A percentile compares a stretch with the other conserved stretches of the same genome.
These are phyloP conservation scores for Prototheca wickerhamii DNA, from an alignment of 163 green algal genomes.

Conservation along the genomic window DNA sequence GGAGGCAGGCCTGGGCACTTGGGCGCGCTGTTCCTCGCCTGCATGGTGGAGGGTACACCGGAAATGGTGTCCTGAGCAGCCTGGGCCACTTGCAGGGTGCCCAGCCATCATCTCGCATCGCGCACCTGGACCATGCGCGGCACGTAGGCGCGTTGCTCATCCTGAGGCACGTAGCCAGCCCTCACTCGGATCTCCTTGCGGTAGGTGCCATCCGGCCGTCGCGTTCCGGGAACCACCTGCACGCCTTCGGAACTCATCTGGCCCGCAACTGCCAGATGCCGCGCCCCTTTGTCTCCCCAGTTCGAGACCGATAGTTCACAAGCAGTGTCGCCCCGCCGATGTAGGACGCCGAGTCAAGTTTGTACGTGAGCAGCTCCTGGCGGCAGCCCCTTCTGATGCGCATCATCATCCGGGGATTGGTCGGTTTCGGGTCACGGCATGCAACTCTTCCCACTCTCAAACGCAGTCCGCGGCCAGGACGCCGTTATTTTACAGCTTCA, in stretches of 20 bases:
- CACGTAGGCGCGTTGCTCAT: constrained; percentile 77
- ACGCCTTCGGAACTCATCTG: constrained; percentile 25
- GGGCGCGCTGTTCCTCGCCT: constrained; percentile 36
- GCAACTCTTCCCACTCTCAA: no score
- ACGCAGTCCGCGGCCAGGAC: no score
- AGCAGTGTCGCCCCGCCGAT: no score
- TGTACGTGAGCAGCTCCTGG: no score
- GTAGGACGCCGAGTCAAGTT: no score
- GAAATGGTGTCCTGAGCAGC: not conserved
- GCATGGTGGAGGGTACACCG: constrained; percentile 3
- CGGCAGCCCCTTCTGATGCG: no score
- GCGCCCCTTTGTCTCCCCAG: not conserved
- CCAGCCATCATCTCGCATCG: not conserved
- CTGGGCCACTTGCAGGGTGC: not conserved
- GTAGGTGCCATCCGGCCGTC: constrained; percentile 67
- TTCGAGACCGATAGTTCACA: no score
- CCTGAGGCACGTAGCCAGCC: constrained; percentile 80
- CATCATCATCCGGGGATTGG: no score
- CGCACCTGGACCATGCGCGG: constrained; percentile 45
- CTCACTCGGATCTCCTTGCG: constrained; percentile 72
- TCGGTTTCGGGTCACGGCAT: no score
- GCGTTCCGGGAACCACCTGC: constrained; percentile 41
- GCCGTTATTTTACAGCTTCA: no score
- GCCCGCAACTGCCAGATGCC: not conserved
- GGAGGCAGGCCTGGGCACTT: constrained; percentile 48